A percentile compares a stretch with the other conserved stretches of the same genome.
phyloP scores from a whole-genome alignment of 495 filamentous ascomycete species.

The Cercophora scortea region DNA sequence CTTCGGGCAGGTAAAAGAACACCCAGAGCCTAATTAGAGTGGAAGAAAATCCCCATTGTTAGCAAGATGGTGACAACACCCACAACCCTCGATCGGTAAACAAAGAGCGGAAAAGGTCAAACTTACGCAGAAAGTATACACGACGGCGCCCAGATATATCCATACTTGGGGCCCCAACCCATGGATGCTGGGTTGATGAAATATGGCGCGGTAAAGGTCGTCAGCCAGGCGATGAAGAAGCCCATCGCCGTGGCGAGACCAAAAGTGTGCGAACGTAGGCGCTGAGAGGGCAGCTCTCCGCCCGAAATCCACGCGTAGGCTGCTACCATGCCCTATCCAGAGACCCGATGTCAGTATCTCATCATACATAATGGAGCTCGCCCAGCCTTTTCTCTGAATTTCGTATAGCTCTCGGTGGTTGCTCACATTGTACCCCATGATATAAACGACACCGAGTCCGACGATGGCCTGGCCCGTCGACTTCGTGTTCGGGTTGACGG shows the following conservation, averaged over 20 bases:
- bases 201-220: slow-evolving; percentile 52
- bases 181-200: slow-evolving; percentile 52
- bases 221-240: slow-evolving; percentile 48
- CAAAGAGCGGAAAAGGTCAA: background rate
- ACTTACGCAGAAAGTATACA: slow-evolving; percentile 14
- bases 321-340: slow-evolving; percentile 27
- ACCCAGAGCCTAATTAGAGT: slow-evolving; percentile 25
- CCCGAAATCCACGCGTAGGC: slow-evolving; percentile 52
- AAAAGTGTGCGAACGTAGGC: slow-evolving; percentile 46
- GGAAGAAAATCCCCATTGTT: no score
- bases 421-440: slow-evolving; percentile 43
- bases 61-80: no score
- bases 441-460: slow-evolving; percentile 43
- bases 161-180: slow-evolving; percentile 50
- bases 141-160: slow-evolving; percentile 45
- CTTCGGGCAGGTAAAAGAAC: slow-evolving; percentile 44
- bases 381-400: background rate
- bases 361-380: background rate
- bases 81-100: no score
- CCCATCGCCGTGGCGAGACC: slow-evolving; percentile 43
- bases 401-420: background rate
- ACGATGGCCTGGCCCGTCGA: slow-evolving; percentile 45
- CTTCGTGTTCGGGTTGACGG: slow-evolving; percentile 34
- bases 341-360: background rate
- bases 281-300: slow-evolving; percentile 47